phyloP scores from a whole-genome alignment of 257 asterid genomes.

The Solanum chilense region DNA sequence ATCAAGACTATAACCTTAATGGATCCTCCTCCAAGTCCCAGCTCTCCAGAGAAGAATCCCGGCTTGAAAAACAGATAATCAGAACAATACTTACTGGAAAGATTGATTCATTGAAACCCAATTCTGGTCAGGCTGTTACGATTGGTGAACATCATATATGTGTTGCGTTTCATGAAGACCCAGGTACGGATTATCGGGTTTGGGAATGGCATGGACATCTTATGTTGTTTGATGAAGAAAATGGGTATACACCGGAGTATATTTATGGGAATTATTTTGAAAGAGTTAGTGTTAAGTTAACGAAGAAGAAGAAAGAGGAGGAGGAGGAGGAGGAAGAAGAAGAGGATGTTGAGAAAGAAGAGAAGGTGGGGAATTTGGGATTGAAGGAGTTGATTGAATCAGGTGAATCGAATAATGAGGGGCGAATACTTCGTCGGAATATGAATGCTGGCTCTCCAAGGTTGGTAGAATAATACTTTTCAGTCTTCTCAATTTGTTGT shows the following conservation, averaged over 20 bases:
- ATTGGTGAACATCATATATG: constrained; percentile 89
- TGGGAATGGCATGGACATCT: constrained; percentile 99
- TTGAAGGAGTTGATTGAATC: constrained; percentile 73
- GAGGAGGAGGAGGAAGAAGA: constrained; percentile 1
- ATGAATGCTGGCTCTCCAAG: constrained; percentile 53
- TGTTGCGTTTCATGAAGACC: constrained; percentile 71
- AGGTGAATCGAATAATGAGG: constrained; percentile 29
- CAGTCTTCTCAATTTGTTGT: neutral
- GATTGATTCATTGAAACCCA: constrained; percentile 59
- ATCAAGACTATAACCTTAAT: neutral
- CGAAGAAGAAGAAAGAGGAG: constrained; percentile 2
- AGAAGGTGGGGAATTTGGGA: constrained; percentile 46
- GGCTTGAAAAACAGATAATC: constrained; percentile 71
- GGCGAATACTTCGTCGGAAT: constrained; percentile 63
- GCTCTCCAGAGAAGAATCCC: constrained; percentile 74
- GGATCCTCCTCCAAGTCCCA: constrained; percentile 41
- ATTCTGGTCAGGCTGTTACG: constrained; percentile 77
- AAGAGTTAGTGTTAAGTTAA: constrained; percentile 27
- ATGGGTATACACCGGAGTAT: constrained; percentile 82
- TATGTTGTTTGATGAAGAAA: constrained; percentile 86
- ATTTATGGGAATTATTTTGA: constrained; percentile 89
- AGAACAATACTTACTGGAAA: constrained; percentile 55
- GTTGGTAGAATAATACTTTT: constrained; percentile 7
- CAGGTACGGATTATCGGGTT: constrained; percentile 65
- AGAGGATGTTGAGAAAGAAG: constrained; percentile 9